These are phyloP conservation scores for Lindgomyces ingoldianus DNA, from an alignment of 495 filamentous ascomycete species.

Conservation along the genomic window DNA sequence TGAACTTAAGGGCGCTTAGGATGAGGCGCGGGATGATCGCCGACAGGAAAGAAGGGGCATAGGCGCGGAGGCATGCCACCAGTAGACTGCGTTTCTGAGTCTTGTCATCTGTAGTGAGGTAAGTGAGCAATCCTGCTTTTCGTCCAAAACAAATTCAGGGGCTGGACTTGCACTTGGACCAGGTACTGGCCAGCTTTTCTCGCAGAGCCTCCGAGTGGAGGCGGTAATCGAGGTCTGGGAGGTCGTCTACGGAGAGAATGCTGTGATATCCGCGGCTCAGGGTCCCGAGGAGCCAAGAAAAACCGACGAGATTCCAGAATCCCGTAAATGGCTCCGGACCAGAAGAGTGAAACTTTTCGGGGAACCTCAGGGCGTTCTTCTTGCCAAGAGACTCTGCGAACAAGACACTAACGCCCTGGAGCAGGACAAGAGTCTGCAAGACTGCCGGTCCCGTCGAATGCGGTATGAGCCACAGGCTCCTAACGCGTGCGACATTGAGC, in stretches of 20 bases:
- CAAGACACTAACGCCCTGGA: not conserved
- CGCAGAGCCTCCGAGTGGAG: conserved; percentile 3
- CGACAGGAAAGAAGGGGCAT: conserved; percentile 7
- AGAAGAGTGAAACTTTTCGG: conserved; percentile 1
- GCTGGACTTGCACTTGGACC: conserved; percentile 6
- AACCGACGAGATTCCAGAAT: conserved; percentile 6
- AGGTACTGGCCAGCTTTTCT: conserved; percentile 6
- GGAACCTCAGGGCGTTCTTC: not conserved
- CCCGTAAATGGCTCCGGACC: conserved; percentile 6
- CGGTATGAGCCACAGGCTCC: conserved; percentile 5
- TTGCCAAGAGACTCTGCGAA: conserved; percentile 4
- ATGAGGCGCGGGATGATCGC: conserved; percentile 5
- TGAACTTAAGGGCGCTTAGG: not conserved
- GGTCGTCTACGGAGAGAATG: conserved; percentile 2
- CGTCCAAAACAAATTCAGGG: not conserved
- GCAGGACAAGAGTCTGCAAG: not conserved
- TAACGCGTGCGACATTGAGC: conserved; percentile 4
- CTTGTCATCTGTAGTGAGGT: conserved; percentile 6
- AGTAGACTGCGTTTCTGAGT: conserved; percentile 4
- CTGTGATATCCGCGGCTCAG: conserved; percentile 5
- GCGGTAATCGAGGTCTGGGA: conserved; percentile 8
- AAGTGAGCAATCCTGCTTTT: not conserved
- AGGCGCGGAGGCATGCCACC: conserved; percentile 2
- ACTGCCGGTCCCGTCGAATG: not conserved
- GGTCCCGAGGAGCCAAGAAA: conserved; percentile 5